Evolutionary conservation across 108 stramenopile genomes (phyloP), one percentile per base, ranked within the genome.

Genomic region (Schizochytrium sp.): DNA sequence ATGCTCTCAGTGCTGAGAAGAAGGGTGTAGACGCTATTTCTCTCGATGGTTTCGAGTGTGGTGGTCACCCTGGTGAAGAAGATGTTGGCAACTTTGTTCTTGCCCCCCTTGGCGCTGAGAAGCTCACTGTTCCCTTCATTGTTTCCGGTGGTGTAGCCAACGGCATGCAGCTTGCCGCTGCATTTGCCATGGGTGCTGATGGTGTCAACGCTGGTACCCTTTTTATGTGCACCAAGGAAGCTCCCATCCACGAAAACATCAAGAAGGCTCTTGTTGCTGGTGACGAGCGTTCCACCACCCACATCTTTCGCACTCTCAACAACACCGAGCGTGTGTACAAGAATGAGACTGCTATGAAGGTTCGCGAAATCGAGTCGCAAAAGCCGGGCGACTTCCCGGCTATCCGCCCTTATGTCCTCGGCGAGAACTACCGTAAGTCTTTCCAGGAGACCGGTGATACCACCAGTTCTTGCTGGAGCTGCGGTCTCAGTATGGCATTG

Each of bases 81-180:
- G 92, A 93, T 88, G 59, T 93, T 13, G 93, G 91, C 46, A 93
- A 93, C 72, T 93, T 90, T 87, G 93, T 93, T 0, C 64, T 93
- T 12, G 91, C 91, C 58, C 91, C 93, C 55, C 57, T 88, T 45
- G 93, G 93, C 41, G 89, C 89, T 8, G n/a, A 76, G 87, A 90
- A 88, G 13, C 60, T 93, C n/a, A 91, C 50, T 45, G 60, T 56
- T 10, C 93, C 93, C 0, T 93, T 89, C 46, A 87, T 93, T 38
- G 89, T 89, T 72, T 89, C 88, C 5, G 92, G 92, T n/a, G 92
- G 92, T 41, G 91, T 93, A 15, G 91, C 87, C 44, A 90, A 72
- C 73, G 92, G 92, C 7, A 89, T 40, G 40, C 92, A 93, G 87
- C 45, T 93, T 10, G 92, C 92, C 28, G 91, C 91, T 5, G 91